Base-by-base conservation (phyloP, 2,329 filamentous ascomycete genomes). In the Lizonia empirigonia region DNA sequence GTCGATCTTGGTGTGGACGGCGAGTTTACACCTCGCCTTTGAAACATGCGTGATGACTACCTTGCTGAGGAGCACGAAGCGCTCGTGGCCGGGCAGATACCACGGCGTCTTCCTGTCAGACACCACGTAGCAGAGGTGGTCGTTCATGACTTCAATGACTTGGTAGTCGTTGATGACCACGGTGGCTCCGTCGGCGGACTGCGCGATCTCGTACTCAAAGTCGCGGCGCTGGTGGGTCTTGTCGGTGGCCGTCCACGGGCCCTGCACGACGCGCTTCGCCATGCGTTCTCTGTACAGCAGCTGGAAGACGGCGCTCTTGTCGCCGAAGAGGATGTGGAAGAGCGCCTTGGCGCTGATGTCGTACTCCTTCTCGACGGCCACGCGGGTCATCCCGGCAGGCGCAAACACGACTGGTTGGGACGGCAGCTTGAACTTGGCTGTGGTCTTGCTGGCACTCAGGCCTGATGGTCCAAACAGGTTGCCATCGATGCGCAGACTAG, bases 261-360 rank as follows among this genome's bases (percentile, higher is more conserved):
- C 89, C 73, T 97, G 92, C 2, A 88, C 85, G 56, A 97, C 91
- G 56, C 66, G 60, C 35, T 64, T 62, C 9, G 68, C 68, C 56
- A 65, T 68, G 16, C 63, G 59, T 42, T 96, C 91, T 69, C 90
- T 88, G 70, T 97, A 93, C 23, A 97, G 80, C 65, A 93, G 86
- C 63, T 94, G 91, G 75, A 97, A 99, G 30, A 97, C 87, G 26
- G 92, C 90, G 70, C 90, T 96, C 76, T 93, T 96, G 73, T 99
- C 94, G 29, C 94, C 94, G 73, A 97, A 99, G 42, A 99, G 82
- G 13, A 97, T 90, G 68, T 97, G 93, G 72, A 97, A 99, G 50
- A 96, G 85, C 0, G 90, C 91, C 73, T 99, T 97, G 37, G 94
- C 88, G 56, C 90, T 95, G 54, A 97, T 87, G 60, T 95, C 89